Base-by-base conservation (phyloP, 1,139 yeast genomes). In the Eremothecium coryli region DNA sequence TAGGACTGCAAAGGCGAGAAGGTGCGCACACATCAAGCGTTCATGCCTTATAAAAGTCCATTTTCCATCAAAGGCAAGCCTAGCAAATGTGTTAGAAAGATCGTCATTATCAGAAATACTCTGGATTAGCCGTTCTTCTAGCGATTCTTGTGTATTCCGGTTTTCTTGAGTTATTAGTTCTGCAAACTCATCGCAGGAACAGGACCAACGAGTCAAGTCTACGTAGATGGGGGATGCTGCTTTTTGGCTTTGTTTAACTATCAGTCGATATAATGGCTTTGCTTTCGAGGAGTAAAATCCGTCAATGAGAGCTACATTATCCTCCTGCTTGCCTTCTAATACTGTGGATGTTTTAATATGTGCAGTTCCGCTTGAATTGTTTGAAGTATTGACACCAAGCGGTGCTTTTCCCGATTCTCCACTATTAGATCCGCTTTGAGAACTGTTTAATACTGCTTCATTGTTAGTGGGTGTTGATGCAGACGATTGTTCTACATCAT, bases 1-100 rank as follows among this genome's bases (percentile, higher is more conserved):
- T 16, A 57, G 33, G 8, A 56, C 48, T 4, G 56, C 46, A 32
- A 46, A 53, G 4, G 60, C 59, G 8, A 57, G 26, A 9, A 57
- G 39, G 40, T 57, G 62, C 1, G 58, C 45, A 33, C 61, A 56
- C 32, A 48, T 42, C 4, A 54, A 33, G 31, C 47, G 45, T 12
- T 45, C 49, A 25, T 42, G 45, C 5, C 35, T 32, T 10, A 47
- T 4, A 11, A 23, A 8, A 9, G 12, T 11, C 12, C 13, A 9
- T 8, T 9, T 11, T 11, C 7, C 8, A 7, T 23, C 13, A 4
- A 16, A 13, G n/a, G 22, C 12, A 16, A 27, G n/a, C 22, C n/a
- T 15, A 10, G 22, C 30, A 6, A 27, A 27, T 10, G n/a, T 4
- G 16, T 25, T 16, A 4, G n/a, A n/a, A 16, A n/a, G 12, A 14